phyloP scores from a whole-genome alignment of 208 protist species.

The Tritrichomonas musculus region DNA sequence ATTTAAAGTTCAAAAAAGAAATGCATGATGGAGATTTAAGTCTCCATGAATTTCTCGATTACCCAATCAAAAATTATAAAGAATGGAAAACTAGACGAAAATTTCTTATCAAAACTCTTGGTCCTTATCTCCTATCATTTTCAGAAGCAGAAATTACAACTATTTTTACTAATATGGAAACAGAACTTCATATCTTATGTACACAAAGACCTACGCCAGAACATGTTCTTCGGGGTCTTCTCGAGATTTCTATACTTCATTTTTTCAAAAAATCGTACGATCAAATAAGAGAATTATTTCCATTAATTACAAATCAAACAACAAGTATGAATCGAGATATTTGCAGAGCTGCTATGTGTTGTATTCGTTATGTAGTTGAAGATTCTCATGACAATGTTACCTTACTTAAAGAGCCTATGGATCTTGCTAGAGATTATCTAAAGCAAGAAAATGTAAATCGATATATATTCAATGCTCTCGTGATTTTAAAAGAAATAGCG shows the following conservation, averaged over 20 bases:
- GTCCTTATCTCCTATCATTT: too few species aligned
- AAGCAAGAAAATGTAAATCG: neutral
- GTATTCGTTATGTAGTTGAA: neutral
- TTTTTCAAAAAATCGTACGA: neutral
- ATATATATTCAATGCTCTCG: neutral
- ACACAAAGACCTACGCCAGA: too few species aligned
- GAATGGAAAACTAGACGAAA: too few species aligned
- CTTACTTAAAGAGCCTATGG: neutral
- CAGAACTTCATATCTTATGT: too few species aligned
- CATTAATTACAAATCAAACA: neutral
- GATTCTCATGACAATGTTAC: neutral
- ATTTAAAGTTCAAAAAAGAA: too few species aligned
- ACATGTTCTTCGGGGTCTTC: neutral
- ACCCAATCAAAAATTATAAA: too few species aligned
- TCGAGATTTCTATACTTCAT: neutral
- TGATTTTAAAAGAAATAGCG: neutral
- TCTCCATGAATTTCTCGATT: too few species aligned
- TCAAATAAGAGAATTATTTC: neutral
- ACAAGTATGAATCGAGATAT: neutral
- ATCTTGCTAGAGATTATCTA: neutral
- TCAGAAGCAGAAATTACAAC: too few species aligned
- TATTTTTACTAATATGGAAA: too few species aligned
- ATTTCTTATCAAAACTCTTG: too few species aligned
- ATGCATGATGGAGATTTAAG: too few species aligned
- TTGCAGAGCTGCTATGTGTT: neutral